phyloP scores from a whole-genome alignment of 2,329 filamentous ascomycete genomes.

The Fulvia fulva region DNA sequence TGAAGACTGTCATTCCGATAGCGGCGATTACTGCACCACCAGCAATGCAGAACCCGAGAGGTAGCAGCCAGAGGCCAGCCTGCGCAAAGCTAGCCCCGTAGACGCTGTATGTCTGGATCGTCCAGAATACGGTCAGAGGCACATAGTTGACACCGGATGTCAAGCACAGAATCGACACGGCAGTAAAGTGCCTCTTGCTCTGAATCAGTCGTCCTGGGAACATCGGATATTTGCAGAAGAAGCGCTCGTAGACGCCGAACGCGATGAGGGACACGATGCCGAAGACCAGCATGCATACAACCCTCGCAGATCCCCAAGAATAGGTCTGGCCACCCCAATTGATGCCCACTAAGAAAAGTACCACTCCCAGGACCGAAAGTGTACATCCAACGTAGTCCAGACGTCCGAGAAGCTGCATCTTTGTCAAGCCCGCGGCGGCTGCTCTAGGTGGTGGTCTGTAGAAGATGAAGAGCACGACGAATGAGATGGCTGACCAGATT shows the following conservation, averaged over 20 bases:
- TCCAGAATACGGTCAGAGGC: conserved; percentile 53
- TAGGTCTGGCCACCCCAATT: conserved; percentile 12
- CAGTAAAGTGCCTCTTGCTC: conserved; percentile 27
- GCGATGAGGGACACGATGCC: conserved; percentile 21
- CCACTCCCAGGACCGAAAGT: conserved; percentile 47
- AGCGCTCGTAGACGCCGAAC: conserved; percentile 24
- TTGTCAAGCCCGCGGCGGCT: conserved; percentile 35
- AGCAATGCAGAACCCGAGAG: conserved; percentile 60
- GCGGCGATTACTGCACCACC: conserved; percentile 56
- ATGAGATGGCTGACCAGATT: conserved; percentile 49
- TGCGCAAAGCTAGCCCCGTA: conserved; percentile 43
- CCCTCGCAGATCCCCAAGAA: conserved; percentile 19
- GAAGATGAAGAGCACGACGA: conserved; percentile 48
- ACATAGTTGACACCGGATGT: conserved; percentile 34
- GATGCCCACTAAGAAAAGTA: conserved; percentile 46
- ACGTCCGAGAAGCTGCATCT: conserved; percentile 39
- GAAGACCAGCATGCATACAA: conserved; percentile 22
- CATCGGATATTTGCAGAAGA: conserved; percentile 26
- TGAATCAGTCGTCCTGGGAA: conserved; percentile 25
- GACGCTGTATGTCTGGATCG: conserved; percentile 58
- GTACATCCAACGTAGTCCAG: conserved; percentile 52
- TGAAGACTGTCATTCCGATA: conserved; percentile 53
- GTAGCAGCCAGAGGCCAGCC: conserved; percentile 59
- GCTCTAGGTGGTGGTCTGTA: conserved; percentile 52
- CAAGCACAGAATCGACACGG: conserved; percentile 17